phyloP scores from a whole-genome alignment of 495 filamentous ascomycete species.

The Letharia columbiana region DNA sequence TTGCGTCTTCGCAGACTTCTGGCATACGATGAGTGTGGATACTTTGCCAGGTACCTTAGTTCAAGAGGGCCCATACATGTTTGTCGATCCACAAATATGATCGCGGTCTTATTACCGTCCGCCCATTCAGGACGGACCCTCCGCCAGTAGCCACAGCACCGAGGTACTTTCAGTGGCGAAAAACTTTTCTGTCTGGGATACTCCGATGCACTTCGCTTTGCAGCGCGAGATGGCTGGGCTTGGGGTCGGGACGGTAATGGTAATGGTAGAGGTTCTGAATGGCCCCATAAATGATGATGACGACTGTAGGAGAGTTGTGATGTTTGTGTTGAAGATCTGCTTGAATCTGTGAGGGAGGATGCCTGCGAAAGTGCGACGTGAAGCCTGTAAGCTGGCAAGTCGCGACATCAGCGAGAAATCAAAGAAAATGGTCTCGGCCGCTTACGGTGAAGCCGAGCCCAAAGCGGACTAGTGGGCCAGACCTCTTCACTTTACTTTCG shows the following conservation, averaged over 20 bases:
- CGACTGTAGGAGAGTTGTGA: neutral
- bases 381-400: slow-evolving; percentile 11
- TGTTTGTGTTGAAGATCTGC: neutral
- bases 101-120: slow-evolving; percentile 42
- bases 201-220: slow-evolving; percentile 7
- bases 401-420: slow-evolving; percentile 1
- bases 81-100: slow-evolving; percentile 3
- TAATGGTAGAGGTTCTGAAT: slow-evolving; percentile 8
- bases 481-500: neutral
- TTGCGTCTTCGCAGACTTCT: neutral
- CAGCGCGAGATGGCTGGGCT: neutral
- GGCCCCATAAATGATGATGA: slow-evolving; percentile 26
- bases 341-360: neutral
- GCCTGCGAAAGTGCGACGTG: slow-evolving; percentile 1
- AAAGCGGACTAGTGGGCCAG: neutral
- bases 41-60: neutral
- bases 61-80: neutral
- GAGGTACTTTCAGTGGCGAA: slow-evolving; percentile 12
- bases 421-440: slow-evolving; percentile 3
- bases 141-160: slow-evolving; percentile 46
- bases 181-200: neutral
- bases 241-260: slow-evolving; percentile 1
- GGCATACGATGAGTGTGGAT: neutral
- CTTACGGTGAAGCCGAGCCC: slow-evolving; percentile 3
- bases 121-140: slow-evolving; percentile 52